These are phyloP conservation scores for Phytopythium mirpurense DNA, from an alignment of 352 stramenopile species.

Conservation along the genomic window DNA sequence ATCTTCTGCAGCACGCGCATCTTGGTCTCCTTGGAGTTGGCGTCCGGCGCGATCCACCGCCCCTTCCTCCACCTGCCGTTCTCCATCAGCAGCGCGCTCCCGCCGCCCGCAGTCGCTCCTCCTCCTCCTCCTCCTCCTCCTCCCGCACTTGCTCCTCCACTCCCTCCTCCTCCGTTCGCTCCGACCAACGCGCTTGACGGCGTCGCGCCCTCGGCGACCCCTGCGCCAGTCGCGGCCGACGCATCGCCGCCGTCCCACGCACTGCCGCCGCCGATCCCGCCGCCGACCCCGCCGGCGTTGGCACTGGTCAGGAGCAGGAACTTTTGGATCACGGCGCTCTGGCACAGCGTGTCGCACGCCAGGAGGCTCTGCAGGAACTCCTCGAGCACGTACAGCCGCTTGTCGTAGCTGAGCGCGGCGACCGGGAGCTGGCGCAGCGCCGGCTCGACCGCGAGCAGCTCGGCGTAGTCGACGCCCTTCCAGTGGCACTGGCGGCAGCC, in stretches of 20 bases:
- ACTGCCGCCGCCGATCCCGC: no score
- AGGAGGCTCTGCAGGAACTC: constrained; percentile 72
- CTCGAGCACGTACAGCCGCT: constrained; percentile 55
- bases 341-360: constrained; percentile 60
- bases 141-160: no score
- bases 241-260: neutral
- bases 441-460: constrained; percentile 41
- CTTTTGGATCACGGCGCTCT: constrained; percentile 69
- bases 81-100: constrained; percentile 40
- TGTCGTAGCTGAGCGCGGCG: constrained; percentile 46
- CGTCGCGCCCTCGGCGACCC: no score
- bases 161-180: no score
- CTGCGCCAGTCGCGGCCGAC: neutral
- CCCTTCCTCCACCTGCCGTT: constrained; percentile 63
- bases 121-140: no score
- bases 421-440: constrained; percentile 37
- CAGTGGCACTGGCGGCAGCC: constrained; percentile 42
- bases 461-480: constrained; percentile 69
- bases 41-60: constrained; percentile 52
- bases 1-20: constrained; percentile 77
- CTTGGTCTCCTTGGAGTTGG: constrained; percentile 73
- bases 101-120: no score
- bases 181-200: no score
- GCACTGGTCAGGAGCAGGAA: constrained; percentile 52
- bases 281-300: neutral